Evolutionary conservation across 805 yeast genomes (phyloP).

Genomic region (Yamadazyma akitaensis): DNA sequence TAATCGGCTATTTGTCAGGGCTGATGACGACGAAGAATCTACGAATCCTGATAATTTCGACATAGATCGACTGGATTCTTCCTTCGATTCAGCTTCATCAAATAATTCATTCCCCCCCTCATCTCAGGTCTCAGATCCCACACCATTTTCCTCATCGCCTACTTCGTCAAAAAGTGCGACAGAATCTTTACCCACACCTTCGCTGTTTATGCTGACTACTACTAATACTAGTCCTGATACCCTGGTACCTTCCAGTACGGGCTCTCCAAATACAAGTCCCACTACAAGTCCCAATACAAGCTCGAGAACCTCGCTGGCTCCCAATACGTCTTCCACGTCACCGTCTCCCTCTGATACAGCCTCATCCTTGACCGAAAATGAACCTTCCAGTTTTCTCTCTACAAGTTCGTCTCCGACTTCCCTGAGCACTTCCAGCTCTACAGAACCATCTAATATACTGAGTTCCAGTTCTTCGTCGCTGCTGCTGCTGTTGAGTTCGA

Average conservation of each 20-base stretch:
- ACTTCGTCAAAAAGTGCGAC: constrained; percentile 6
- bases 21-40: not conserved
- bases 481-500: not conserved
- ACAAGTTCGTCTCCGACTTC: constrained; percentile 1
- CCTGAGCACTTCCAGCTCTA: not conserved
- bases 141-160: constrained; percentile 1
- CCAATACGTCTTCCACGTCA: not conserved
- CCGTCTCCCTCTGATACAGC: not conserved
- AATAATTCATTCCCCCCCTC: not conserved
- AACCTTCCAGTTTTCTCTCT: not conserved
- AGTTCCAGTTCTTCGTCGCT: not conserved
- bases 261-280: not conserved
- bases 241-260: not conserved
- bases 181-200: not conserved
- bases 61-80: not conserved
- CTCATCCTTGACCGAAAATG: not conserved
- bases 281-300: not conserved
- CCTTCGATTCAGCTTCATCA: not conserved
- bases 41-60: not conserved
- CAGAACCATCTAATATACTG: not conserved
- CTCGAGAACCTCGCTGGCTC: not conserved
- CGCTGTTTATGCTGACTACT: constrained; percentile 4
- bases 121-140: not conserved
- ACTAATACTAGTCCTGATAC: not conserved
- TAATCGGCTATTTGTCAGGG: not conserved